These are phyloP conservation scores for Paradendryphiella salina DNA, from an alignment of 2,329 filamentous ascomycete species.

Conservation along the genomic window DNA sequence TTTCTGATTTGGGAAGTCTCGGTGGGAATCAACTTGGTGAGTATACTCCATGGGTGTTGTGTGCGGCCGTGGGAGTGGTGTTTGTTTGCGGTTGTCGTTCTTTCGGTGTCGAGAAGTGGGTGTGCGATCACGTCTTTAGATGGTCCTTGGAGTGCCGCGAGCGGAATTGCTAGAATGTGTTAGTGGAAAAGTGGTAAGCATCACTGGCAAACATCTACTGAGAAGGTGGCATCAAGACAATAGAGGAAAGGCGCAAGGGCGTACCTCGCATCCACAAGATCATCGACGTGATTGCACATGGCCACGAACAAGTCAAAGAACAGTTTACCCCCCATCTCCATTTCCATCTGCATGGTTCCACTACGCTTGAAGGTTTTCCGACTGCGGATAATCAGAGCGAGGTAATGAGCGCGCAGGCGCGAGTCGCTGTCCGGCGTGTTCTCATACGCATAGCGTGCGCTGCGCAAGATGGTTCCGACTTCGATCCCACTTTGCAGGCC, in stretches of 20 bases:
- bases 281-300: slow-evolving; percentile 97
- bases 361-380: slow-evolving; percentile 97
- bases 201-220: slow-evolving; percentile 8
- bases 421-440: slow-evolving; percentile 93
- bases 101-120: slow-evolving; percentile 20
- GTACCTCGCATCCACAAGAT: slow-evolving; percentile 80
- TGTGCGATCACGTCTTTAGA: slow-evolving; percentile 25
- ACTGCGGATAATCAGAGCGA: slow-evolving; percentile 95
- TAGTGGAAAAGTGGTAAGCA: slow-evolving; percentile 13
- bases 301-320: slow-evolving; percentile 99
- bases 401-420: slow-evolving; percentile 91
- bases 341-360: slow-evolving; percentile 98
- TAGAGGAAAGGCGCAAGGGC: slow-evolving; percentile 29
- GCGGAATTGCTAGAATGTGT: slow-evolving; percentile 21
- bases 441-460: slow-evolving; percentile 92
- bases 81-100: slow-evolving; percentile 17
- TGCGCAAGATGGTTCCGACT: slow-evolving; percentile 86
- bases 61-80: slow-evolving; percentile 5
- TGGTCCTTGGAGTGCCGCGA: slow-evolving; percentile 35
- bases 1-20: slow-evolving; percentile 22
- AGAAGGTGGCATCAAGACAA: neutral
- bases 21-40: slow-evolving; percentile 15
- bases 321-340: slow-evolving; percentile 91
- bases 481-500: slow-evolving; percentile 91
- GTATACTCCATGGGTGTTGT: slow-evolving; percentile 22